Evolutionary conservation across 75 land plant species (phyloP).

Genomic region (Selaginella moellendorffii): DNA sequence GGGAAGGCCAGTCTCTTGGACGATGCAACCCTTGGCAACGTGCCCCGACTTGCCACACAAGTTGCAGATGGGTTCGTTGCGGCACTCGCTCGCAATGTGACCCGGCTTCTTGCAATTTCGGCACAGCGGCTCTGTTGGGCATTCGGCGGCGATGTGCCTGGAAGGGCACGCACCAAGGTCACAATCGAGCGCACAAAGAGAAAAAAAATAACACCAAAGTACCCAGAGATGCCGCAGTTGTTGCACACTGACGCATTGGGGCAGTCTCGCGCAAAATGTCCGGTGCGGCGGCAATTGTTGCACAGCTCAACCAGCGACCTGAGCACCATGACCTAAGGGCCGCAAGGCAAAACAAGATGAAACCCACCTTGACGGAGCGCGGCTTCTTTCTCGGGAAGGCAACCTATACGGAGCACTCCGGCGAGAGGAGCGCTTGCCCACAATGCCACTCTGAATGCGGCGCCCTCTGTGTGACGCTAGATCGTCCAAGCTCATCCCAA

Average conservation of each 20-base stretch:
- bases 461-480: constrained; percentile 22
- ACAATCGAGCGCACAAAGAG: neutral
- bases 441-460: constrained; percentile 33
- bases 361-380: neutral
- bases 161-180: neutral
- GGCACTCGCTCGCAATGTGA: constrained; percentile 64
- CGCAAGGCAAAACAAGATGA: neutral
- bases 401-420: constrained; percentile 48
- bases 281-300: constrained; percentile 67
- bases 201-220: neutral
- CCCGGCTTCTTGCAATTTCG: constrained; percentile 93
- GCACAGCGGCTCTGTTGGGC: constrained; percentile 44
- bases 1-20: constrained; percentile 35
- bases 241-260: constrained; percentile 71
- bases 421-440: constrained; percentile 32
- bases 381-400: constrained; percentile 37
- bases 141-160: constrained; percentile 86
- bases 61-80: constrained; percentile 89
- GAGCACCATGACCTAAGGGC: neutral
- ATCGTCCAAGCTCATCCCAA: neutral
- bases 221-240: constrained; percentile 85
- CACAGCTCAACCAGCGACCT: constrained; percentile 25
- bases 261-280: constrained; percentile 91
- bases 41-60: constrained; percentile 83
- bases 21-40: constrained; percentile 54